Base-by-base conservation (phyloP, 345 rosid species). In the Turnera subulata region DNA sequence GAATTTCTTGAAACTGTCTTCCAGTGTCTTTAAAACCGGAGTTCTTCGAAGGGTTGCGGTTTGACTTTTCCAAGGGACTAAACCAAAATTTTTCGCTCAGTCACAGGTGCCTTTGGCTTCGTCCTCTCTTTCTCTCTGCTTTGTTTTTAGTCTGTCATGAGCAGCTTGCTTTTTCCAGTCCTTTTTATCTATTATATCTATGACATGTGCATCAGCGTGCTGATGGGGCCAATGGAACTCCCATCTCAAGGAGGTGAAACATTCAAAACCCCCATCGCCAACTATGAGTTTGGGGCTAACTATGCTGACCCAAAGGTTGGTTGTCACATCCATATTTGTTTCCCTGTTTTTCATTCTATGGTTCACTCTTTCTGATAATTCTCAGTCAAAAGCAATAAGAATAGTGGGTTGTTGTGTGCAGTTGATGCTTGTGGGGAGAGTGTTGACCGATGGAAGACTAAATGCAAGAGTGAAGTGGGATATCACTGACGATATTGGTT, bases 11-110 rank as follows among this genome's bases (percentile, higher is more conserved):
- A n/a, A 50, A 21, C 44, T 40, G 6, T 19, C 38, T 61, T 24
- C 74, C 88, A 93, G 99, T 93, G 94, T 89, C 99, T 46, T 77
- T 93, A 64, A 93, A 85, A 85, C 84, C 96, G 2, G 99, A 93
- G 45, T 58, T 72, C 71, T 93, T 89, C 59, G 99, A 93, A 84
- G 99, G 97, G 42, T 70, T 93, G 74, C 94, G 97, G 38, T 93
- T 93, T 62, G 99, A 93, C 73, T 93, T 93, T 70, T 78, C 84
- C 71, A 93, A 89, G 67, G 82, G 90, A 14, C 80, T 93, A 55
- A 93, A 85, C 72, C 94, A 80, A 52, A 86, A 81, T 56, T 93
- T 93, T 74, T 84, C 85, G 20, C 88, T 89, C 53, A 83, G 92
- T 65, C 99, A 89, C 70, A 93, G 97, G 99, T 89, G 65, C 6